Percentiles rank a stretch among this genome's conserved stretches.
Evolutionary conservation across 345 rosid genomes (phyloP).

Genomic region (Anacardium occidentale): DNA sequence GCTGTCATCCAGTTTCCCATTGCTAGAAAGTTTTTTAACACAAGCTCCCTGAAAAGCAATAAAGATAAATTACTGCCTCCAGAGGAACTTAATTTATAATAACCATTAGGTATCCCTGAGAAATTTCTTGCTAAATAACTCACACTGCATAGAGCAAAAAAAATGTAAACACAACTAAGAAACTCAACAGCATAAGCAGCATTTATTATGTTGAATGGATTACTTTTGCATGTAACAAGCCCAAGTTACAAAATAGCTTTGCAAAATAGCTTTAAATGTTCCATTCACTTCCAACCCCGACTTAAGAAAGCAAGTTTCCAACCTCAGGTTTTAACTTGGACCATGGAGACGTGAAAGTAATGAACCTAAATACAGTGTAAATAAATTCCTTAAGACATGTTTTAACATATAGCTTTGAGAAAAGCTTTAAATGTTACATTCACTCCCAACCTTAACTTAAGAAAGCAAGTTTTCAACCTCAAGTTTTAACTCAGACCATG

Average conservation of each 20-base stretch:
- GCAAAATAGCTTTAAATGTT: background rate
- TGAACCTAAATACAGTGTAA: background rate
- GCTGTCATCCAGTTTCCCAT: constrained; percentile 78
- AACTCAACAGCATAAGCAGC: constrained; percentile 8
- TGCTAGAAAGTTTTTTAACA: constrained; percentile 67
- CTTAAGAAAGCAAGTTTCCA: background rate
- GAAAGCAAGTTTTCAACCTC: background rate
- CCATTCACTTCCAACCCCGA: constrained; percentile 3
- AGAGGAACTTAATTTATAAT: background rate
- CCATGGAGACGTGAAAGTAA: background rate
- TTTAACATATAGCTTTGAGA: background rate
- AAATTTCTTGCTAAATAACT: background rate
- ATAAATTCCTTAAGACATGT: background rate
- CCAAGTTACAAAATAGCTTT: background rate
- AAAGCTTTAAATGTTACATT: background rate
- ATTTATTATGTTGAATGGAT: background rate
- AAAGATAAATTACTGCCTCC: background rate
- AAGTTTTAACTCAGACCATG: background rate
- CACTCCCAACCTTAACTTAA: constrained; percentile 5
- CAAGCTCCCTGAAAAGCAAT: constrained; percentile 78
- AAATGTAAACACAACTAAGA: background rate
- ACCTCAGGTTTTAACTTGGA: background rate
- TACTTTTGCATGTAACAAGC: background rate
- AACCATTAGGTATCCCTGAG: background rate
- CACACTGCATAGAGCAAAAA: background rate